Conservation (phyloP, 192 early-diverging fungal species). For the Chytriomyces sp. region DNA sequence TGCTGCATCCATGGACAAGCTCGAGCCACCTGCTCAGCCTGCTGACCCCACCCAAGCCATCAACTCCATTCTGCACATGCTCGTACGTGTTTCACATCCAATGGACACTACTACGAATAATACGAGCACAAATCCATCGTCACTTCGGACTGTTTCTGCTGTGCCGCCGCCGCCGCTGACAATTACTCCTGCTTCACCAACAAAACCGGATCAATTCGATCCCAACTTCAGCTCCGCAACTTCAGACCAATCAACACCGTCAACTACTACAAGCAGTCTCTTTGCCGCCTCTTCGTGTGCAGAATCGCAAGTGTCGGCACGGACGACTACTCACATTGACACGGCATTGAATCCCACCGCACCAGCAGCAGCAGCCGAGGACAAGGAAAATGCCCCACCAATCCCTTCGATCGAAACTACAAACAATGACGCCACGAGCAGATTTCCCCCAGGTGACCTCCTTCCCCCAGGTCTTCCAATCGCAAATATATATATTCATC, state of each 20-base stretch:
- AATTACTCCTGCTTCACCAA: not conserved
- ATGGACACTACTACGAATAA: not conserved
- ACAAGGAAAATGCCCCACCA: not conserved
- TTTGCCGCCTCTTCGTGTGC: not conserved
- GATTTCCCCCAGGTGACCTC: not conserved
- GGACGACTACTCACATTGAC: not conserved
- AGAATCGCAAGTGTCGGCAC: not conserved
- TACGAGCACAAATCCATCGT: too few relatives aligned
- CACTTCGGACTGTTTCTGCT: not conserved
- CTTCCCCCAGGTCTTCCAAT: not conserved
- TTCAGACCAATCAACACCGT: constrained; percentile 22
- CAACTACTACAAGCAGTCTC: constrained; percentile 16
- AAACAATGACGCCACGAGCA: too few relatives aligned
- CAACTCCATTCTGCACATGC: not conserved
- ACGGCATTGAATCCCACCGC: not conserved
- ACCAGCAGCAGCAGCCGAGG: not conserved
- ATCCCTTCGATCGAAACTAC: not conserved
- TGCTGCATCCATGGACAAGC: too few relatives aligned
- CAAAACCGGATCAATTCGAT: not conserved
- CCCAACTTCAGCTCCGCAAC: not conserved
- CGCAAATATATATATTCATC: not conserved
- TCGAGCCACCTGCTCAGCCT: too few relatives aligned
- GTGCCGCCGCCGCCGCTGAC: not conserved
- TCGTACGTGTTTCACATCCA: not conserved
- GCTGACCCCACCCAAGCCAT: not conserved